Evolutionary conservation across 257 asterid genomes (phyloP).

Genomic region (Verbena officinalis): DNA sequence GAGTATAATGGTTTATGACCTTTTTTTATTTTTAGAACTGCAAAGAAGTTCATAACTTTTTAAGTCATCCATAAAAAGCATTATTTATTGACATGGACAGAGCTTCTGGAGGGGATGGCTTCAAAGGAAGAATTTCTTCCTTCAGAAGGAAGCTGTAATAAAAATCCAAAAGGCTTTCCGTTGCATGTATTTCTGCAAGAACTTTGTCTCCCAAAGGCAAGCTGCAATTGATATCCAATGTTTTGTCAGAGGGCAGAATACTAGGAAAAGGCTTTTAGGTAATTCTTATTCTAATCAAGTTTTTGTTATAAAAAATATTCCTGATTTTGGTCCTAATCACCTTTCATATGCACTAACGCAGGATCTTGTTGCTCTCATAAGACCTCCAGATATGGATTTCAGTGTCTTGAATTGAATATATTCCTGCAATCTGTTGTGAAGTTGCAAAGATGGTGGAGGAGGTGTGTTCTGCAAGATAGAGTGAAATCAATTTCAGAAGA

Average conservation of each 20-base stretch:
- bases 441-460: conserved; percentile 92
- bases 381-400: conserved; percentile 28
- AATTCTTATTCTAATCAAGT: conserved; percentile 14
- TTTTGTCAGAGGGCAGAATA: conserved; percentile 63
- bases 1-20: neutral
- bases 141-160: conserved; percentile 56
- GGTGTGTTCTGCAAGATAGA: conserved; percentile 35
- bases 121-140: conserved; percentile 54
- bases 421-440: conserved; percentile 53
- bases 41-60: neutral
- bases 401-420: conserved; percentile 51
- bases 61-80: neutral
- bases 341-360: conserved; percentile 33
- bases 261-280: conserved; percentile 78
- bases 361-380: conserved; percentile 50
- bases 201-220: conserved; percentile 44
- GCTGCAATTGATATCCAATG: conserved; percentile 70
- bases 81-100: conserved; percentile 45
- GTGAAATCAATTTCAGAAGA: conserved; percentile 41
- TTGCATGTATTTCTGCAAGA: conserved; percentile 44
- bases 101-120: conserved; percentile 71
- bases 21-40: conserved; percentile 1
- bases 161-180: conserved; percentile 66
- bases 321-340: conserved; percentile 13
- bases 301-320: conserved; percentile 7